These are phyloP conservation scores for Scopulariopsis brevicaulis DNA, from an alignment of 2,329 filamentous ascomycete species.

Conservation along the genomic window DNA sequence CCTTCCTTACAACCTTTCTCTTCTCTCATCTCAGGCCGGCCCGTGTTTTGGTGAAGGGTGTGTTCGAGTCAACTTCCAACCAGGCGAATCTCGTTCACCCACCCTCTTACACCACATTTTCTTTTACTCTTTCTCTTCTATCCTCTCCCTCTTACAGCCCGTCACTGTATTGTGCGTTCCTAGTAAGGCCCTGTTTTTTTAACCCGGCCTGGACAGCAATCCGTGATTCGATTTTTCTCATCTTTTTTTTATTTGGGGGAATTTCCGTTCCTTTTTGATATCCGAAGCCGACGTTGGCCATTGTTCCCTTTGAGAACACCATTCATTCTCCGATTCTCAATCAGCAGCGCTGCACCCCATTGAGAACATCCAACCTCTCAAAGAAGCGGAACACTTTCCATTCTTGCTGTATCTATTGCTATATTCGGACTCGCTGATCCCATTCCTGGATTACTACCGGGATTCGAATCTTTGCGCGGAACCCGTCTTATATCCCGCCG, in stretches of 20 bases:
- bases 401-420: background rate
- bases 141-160: background rate
- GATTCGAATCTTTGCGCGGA: background rate
- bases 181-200: background rate
- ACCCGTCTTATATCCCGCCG: background rate
- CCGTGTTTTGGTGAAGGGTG: background rate
- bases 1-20: background rate
- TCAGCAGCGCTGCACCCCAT: background rate
- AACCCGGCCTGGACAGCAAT: background rate
- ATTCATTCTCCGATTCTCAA: background rate
- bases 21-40: background rate
- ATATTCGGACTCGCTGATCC: background rate
- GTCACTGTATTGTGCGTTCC: background rate
- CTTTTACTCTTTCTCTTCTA: background rate
- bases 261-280: slow-evolving; percentile 2
- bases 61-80: background rate
- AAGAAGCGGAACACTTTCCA: background rate
- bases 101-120: background rate
- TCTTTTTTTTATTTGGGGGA: background rate
- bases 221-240: background rate
- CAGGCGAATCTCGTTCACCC: background rate
- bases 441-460: background rate
- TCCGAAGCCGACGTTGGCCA: background rate
- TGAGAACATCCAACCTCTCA: background rate
- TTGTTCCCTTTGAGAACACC: slow-evolving; percentile 1